A percentile compares a stretch with the other conserved stretches of the same genome.
phyloP scores from a whole-genome alignment of 192 early-diverging fungal genomes.

The Oehlia diaphana region DNA sequence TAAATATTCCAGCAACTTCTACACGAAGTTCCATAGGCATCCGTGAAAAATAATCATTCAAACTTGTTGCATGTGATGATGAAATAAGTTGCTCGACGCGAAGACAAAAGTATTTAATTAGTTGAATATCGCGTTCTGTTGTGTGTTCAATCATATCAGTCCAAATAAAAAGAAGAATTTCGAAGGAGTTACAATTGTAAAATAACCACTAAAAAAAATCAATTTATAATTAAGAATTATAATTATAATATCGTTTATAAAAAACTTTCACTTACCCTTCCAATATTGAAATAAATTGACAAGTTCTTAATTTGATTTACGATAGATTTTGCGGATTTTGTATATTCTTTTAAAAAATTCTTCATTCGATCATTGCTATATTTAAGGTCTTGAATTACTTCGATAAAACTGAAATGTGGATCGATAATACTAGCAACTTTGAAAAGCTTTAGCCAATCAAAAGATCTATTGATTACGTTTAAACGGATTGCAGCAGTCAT shows the following conservation, averaged over 20 bases:
- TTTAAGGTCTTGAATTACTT: neutral
- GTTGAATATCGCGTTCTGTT: neutral
- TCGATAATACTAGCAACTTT: neutral
- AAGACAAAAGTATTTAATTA: neutral
- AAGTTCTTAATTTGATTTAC: conserved; percentile 4
- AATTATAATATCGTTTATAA: neutral
- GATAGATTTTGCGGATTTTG: neutral
- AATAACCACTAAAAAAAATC: neutral
- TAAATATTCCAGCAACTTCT: neutral
- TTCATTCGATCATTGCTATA: neutral
- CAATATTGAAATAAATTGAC: neutral
- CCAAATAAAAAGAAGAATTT: neutral
- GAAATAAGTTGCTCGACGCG: neutral
- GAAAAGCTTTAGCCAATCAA: conserved; percentile 11
- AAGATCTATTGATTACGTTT: neutral
- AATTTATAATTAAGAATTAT: neutral
- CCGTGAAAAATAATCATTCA: neutral
- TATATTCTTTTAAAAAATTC: neutral
- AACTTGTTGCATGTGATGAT: neutral
- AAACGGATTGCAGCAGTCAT: neutral
- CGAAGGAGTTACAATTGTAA: neutral
- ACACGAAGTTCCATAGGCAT: neutral
- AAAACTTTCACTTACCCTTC: neutral
- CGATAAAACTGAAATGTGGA: neutral
- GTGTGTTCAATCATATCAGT: neutral